phyloP scores from a whole-genome alignment of 2,329 filamentous ascomycete species.

The Aspergillus vadensis region DNA sequence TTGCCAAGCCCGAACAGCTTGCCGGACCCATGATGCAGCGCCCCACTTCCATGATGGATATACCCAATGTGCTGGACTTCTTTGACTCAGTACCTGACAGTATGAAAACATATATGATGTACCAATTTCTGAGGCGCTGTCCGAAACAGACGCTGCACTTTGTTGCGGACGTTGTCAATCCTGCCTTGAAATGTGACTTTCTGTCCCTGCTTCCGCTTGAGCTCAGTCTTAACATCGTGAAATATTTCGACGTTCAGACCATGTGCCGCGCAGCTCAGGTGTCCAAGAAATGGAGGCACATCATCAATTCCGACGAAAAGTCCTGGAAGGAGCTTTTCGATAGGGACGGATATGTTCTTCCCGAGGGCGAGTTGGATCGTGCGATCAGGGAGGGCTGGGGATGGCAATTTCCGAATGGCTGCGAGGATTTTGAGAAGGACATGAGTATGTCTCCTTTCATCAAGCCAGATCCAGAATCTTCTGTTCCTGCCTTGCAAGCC shows the following conservation, averaged over 20 bases:
- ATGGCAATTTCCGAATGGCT: slow-evolving; percentile 84
- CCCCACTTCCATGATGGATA: slow-evolving; percentile 64
- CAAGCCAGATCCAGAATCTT: slow-evolving; percentile 44
- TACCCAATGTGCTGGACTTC: slow-evolving; percentile 81
- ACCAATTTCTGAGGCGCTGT: slow-evolving; percentile 86
- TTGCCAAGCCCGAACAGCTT: slow-evolving; percentile 13
- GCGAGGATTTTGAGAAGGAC: slow-evolving; percentile 77
- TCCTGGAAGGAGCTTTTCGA: slow-evolving; percentile 95
- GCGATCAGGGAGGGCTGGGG: slow-evolving; percentile 94
- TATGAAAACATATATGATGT: slow-evolving; percentile 96
- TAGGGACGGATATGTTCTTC: slow-evolving; percentile 75
- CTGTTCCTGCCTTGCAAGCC: slow-evolving; percentile 22
- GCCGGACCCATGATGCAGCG: slow-evolving; percentile 27
- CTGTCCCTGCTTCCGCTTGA: slow-evolving; percentile 80
- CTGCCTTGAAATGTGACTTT: slow-evolving; percentile 92
- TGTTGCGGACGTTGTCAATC: slow-evolving; percentile 87
- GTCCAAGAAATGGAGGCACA: slow-evolving; percentile 88
- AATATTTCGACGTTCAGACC: slow-evolving; percentile 81
- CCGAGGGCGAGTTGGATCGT: slow-evolving; percentile 78
- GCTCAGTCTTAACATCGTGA: slow-evolving; percentile 81
- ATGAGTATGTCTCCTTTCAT: slow-evolving; percentile 59
- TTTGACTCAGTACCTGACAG: slow-evolving; percentile 90
- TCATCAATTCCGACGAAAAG: slow-evolving; percentile 89
- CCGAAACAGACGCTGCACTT: slow-evolving; percentile 85
- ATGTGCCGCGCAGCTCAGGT: slow-evolving; percentile 90